Evolutionary conservation across 2,329 filamentous ascomycete genomes (phyloP), one percentile per base, ranked within the genome.

Genomic region (Hypoxylon sp.): DNA sequence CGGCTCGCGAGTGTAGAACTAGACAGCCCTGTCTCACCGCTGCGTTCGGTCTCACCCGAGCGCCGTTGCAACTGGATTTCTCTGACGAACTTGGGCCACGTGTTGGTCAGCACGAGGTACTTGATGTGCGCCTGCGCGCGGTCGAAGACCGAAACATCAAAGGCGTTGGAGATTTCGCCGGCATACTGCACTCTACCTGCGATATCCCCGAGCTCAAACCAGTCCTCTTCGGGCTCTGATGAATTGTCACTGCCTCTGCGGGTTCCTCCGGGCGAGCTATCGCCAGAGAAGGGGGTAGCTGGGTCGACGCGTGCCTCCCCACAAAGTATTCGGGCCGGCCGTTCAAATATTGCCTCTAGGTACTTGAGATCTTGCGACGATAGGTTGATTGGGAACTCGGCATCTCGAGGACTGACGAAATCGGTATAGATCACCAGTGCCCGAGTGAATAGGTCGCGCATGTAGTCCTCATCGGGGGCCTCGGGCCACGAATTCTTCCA

Each of bases 351-450:
- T 2, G 68, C 70, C 43, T 88, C 82, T 0, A 91, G 81, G 32
- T 79, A 79, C 62, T 80, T 80, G 55, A 86, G 82, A 41, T 88
- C 82, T 17, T 79, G 74, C 1, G 84, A 86, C 1, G 87, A 86
- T 32, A 91, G 80, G 72, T 91, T 91, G 76, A 91, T 82, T 44
- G 87, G 87, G 67, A 91, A 90, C 60, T 87, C 84, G 59, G 89
- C 88, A 55, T 87, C 85, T 7, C 80, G 80, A 2, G 84, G 80
- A 70, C 85, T 85, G 74, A 91, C 82, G 70, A 88, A 89, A 47
- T 84, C 81, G 50, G 80, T 80, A 72, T 89, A 91, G 71, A 91
- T 89, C 55, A 81, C 79, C 1, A 90, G 77, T 0, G 87, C 89
- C 11, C 80, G 76, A 64, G 85, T 84, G 76, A 86, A 91, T 13